Evolutionary conservation across 1,284 basidiomycete species (phyloP), one percentile per base, ranked within the genome.

Genomic region (Melampsora americana): DNA sequence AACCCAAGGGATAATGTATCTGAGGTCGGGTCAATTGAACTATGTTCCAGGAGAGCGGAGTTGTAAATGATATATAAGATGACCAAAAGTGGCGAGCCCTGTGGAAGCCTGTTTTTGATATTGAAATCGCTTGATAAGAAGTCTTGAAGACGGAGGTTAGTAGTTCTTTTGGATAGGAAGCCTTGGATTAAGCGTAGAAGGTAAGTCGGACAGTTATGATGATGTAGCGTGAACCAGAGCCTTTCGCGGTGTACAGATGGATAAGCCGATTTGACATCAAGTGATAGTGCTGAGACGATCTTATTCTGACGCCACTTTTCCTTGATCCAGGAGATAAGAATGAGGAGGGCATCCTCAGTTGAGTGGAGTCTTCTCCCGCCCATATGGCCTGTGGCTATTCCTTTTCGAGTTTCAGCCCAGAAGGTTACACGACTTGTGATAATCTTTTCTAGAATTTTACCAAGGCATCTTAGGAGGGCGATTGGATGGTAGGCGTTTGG

Each of bases 261-360:
- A 23, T 68, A 68, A 28, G 66, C 66, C 5, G 66, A 46, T 26
- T 68, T 68, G 3, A 68, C 66, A 53, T 68, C 66, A 3, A 68
- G 28, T 12, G 50, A 68, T 5, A 68, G 66, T 18, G 39, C 66
- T 16, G 42, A 16, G 30, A 50, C 35, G 4, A 23, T n/a, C 12
- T 67, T 35, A n/a, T 18, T 67, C 46, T 50, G 23, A n/a, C n/a
- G n/a, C n/a, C n/a, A n/a, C n/a, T n/a, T n/a, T n/a, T n/a, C n/a
- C n/a, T n/a, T n/a, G n/a, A n/a, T n/a, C n/a, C n/a, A n/a, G n/a
- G n/a, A n/a, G n/a, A n/a, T n/a, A n/a, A n/a, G n/a, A n/a, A n/a
- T n/a, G n/a, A n/a, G n/a, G n/a, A n/a, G n/a, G n/a, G n/a, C n/a
- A n/a, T n/a, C n/a, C n/a, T n/a, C n/a, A n/a, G n/a, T n/a, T n/a